phyloP scores from a whole-genome alignment of 2,329 filamentous ascomycete genomes.

The Coniochaeta ligniaria region DNA sequence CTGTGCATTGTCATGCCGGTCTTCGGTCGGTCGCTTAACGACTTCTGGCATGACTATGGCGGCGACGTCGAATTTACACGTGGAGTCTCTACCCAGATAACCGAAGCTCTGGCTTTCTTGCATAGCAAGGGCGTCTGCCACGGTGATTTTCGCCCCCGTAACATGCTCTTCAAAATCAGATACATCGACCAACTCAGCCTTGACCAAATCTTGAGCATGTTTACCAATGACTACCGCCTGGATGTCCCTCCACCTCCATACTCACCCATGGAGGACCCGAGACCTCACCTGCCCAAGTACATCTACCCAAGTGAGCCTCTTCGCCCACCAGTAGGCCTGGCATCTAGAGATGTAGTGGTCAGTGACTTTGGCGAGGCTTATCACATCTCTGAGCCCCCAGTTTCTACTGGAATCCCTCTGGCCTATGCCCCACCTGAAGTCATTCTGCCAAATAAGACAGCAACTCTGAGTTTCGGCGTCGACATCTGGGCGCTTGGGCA shows the following conservation, averaged over 20 bases:
- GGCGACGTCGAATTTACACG: neutral
- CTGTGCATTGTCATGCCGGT: neutral
- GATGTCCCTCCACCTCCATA: neutral
- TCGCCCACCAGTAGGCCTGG: neutral
- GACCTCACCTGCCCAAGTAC: neutral
- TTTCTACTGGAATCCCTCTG: neutral
- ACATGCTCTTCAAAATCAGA: slow-evolving; percentile 5
- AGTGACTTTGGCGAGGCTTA: neutral
- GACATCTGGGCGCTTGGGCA: neutral
- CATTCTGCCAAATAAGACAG: neutral
- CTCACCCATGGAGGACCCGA: neutral
- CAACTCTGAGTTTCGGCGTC: neutral
- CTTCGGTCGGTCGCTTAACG: neutral
- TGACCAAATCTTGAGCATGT: neutral
- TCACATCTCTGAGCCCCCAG: neutral
- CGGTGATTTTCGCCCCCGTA: slow-evolving; percentile 10
- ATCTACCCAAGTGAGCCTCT: neutral
- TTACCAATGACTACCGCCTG: neutral
- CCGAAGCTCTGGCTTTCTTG: slow-evolving; percentile 4
- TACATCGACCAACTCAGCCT: neutral
- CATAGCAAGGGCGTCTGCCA: slow-evolving; percentile 8
- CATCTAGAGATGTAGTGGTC: neutral
- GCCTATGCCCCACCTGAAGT: neutral
- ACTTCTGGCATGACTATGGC: neutral
- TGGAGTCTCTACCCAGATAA: neutral